Evolutionary conservation across 2,329 filamentous ascomycete genomes (phyloP).

Genomic region (Epichloe coenophiala): DNA sequence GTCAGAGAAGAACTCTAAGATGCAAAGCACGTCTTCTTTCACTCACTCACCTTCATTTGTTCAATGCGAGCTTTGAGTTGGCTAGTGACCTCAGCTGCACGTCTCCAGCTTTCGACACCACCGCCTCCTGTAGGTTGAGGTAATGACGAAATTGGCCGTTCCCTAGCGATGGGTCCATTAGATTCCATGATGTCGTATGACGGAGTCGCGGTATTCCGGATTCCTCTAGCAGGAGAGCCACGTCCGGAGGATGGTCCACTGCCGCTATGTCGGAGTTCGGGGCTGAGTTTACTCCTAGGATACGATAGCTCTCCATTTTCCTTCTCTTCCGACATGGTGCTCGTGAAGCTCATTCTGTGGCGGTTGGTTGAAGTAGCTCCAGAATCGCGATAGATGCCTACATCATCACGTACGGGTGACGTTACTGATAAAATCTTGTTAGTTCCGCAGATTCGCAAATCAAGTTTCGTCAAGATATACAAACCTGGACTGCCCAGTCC

Average conservation of each 20-base stretch:
- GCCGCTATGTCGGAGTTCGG: slow-evolving; percentile 38
- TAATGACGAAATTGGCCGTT: slow-evolving; percentile 23
- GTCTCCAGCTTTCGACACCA: slow-evolving; percentile 75
- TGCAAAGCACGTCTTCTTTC: not conserved
- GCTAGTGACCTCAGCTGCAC: slow-evolving; percentile 93
- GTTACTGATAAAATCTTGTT: slow-evolving; percentile 19
- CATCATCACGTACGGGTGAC: slow-evolving; percentile 44
- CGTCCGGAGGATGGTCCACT: slow-evolving; percentile 40
- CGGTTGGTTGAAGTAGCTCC: slow-evolving; percentile 25
- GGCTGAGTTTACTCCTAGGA: slow-evolving; percentile 38
- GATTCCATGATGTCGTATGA: slow-evolving; percentile 22
- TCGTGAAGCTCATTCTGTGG: slow-evolving; percentile 49
- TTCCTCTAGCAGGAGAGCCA: slow-evolving; percentile 45
- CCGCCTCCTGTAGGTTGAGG: slow-evolving; percentile 21
- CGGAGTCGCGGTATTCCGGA: slow-evolving; percentile 23
- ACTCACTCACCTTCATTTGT: slow-evolving; percentile 75
- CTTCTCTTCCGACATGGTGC: slow-evolving; percentile 61
- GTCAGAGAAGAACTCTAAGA: not conserved
- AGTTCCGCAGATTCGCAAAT: not conserved
- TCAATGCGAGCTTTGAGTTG: slow-evolving; percentile 95
- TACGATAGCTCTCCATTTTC: slow-evolving; percentile 50
- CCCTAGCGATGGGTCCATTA: slow-evolving; percentile 12
- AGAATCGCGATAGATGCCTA: slow-evolving; percentile 44
- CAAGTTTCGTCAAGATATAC: not conserved
- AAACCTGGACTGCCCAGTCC: slow-evolving; percentile 26